A percentile compares a stretch with the other conserved stretches of the same genome.
These are phyloP conservation scores for Candolleomyces aberdarensis DNA, from an alignment of 768 basidiomycete genomes.

Conservation along the genomic window DNA sequence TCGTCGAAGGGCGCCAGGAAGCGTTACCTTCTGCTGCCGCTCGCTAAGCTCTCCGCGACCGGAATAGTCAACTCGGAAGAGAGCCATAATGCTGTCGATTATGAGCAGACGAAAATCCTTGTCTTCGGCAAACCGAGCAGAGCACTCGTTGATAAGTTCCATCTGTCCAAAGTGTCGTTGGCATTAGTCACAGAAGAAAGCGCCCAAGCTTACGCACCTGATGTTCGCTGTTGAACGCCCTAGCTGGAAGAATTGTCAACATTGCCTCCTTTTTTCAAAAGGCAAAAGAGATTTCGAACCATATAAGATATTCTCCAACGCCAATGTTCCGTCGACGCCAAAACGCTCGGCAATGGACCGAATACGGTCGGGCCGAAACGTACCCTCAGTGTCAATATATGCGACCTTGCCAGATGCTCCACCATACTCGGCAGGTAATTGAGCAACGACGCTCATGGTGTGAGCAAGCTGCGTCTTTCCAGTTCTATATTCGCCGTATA, in stretches of 20 bases:
- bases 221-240: slow-evolving; percentile 91
- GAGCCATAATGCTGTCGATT: slow-evolving; percentile 95
- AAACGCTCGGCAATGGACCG: slow-evolving; percentile 89
- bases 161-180: slow-evolving; percentile 43
- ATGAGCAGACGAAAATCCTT: slow-evolving; percentile 78
- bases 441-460: slow-evolving; percentile 89
- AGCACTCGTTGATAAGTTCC: slow-evolving; percentile 90
- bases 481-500: slow-evolving; percentile 95
- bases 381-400: slow-evolving; percentile 92
- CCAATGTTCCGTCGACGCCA: slow-evolving; percentile 87
- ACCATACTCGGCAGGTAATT: slow-evolving; percentile 86
- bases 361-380: slow-evolving; percentile 93
- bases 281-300: slow-evolving; percentile 37
- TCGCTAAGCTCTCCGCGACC: slow-evolving; percentile 94
- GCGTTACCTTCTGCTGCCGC: slow-evolving; percentile 79
- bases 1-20: not conserved
- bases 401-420: slow-evolving; percentile 94
- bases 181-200: slow-evolving; percentile 4
- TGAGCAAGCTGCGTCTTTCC: slow-evolving; percentile 96
- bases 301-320: slow-evolving; percentile 88
- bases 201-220: slow-evolving; percentile 45
- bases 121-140: slow-evolving; percentile 84
- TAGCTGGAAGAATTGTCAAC: slow-evolving; percentile 42
- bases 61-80: slow-evolving; percentile 91
- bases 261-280: not conserved